phyloP scores from a whole-genome alignment of 495 filamentous ascomycete species.

The Clavariopsis aquatica region DNA sequence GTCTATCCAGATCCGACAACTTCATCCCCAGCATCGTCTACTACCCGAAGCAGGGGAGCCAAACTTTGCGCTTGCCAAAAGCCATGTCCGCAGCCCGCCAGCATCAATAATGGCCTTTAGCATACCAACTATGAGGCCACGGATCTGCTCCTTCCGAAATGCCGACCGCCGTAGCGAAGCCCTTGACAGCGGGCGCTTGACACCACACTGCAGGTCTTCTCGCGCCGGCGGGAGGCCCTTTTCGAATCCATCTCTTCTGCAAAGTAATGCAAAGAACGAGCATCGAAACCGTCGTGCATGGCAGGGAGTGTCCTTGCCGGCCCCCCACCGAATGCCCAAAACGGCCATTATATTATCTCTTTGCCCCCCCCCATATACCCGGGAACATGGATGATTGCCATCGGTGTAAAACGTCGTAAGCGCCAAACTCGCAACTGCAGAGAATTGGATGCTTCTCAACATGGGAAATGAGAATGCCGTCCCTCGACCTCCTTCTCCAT shows the following conservation, averaged over 20 bases:
- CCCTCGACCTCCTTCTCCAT: neutral
- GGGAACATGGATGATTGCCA: neutral
- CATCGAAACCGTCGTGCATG: neutral
- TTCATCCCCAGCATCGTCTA: constrained; percentile 4
- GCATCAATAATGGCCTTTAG: neutral
- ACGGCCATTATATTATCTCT: neutral
- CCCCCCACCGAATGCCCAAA: neutral
- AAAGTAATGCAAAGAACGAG: neutral
- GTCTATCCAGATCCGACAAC: neutral
- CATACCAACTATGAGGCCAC: constrained; percentile 1
- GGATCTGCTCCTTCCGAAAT: neutral
- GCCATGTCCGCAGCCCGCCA: neutral
- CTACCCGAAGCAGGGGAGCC: constrained; percentile 14
- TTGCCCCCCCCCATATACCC: neutral
- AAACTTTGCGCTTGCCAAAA: neutral
- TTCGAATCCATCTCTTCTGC: neutral
- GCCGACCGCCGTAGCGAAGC: neutral
- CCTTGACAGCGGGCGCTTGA: neutral
- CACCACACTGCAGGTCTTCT: neutral
- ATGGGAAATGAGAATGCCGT: constrained; percentile 7
- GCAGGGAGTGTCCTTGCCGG: neutral
- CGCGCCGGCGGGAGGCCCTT: neutral
- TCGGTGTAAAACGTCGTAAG: neutral
- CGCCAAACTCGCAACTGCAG: neutral
- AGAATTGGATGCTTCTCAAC: neutral